phyloP scores from a whole-genome alignment of 345 rosid species.

The Aquilaria sinensis region DNA sequence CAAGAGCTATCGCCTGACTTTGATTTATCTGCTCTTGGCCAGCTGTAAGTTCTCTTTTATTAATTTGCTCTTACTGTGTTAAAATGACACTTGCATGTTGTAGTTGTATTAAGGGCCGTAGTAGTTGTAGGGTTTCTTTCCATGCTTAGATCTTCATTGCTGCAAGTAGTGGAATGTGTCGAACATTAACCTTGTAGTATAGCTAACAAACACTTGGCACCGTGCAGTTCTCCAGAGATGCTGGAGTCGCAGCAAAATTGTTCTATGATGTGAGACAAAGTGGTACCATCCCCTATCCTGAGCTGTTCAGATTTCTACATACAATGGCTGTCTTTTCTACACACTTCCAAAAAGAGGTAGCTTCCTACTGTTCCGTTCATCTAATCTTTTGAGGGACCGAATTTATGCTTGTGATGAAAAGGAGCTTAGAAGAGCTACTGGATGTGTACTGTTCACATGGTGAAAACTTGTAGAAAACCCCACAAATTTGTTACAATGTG shows the following conservation, averaged over 20 bases:
- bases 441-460: no score
- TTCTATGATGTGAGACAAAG: slow-evolving; percentile 58
- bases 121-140: no score
- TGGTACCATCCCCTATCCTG: no score
- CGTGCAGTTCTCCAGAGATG: slow-evolving; percentile 68
- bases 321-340: no score
- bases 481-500: no score
- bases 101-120: not conserved
- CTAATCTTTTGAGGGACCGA: no score
- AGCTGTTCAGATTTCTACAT: no score
- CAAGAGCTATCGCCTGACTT: slow-evolving; percentile 90
- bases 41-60: slow-evolving; percentile 54
- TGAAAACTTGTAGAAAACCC: no score
- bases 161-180: not conserved
- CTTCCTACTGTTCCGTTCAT: no score
- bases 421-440: no score
- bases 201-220: slow-evolving; percentile 5
- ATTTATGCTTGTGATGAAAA: no score
- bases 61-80: not conserved
- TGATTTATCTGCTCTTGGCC: slow-evolving; percentile 70
- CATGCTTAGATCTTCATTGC: not conserved
- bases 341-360: no score
- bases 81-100: not conserved
- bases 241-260: slow-evolving; percentile 67
- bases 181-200: not conserved